phyloP scores from a whole-genome alignment of 306 rosid species.

The Boehmeria nivea region DNA sequence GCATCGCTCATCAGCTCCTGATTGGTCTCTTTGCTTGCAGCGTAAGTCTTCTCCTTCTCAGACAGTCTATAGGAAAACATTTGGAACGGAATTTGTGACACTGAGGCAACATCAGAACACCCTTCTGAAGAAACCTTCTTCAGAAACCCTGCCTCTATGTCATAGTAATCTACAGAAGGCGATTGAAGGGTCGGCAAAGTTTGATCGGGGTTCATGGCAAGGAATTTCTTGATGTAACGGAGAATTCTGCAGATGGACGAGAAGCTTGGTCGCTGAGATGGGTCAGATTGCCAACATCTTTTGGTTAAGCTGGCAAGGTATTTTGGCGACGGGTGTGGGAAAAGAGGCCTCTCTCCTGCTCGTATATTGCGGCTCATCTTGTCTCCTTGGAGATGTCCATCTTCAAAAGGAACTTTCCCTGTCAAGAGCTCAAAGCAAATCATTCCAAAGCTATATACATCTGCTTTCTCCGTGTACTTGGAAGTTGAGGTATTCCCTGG shows the following conservation, averaged over 20 bases:
- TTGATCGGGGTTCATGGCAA: conserved; percentile 51
- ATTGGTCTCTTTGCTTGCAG: conserved; percentile 21
- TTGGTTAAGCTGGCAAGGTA: conserved; percentile 70
- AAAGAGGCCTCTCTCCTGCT: conserved; percentile 91
- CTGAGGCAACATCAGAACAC: conserved; percentile 17
- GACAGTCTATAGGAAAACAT: conserved; percentile 67
- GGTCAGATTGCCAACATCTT: conserved; percentile 85
- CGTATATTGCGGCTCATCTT: conserved; percentile 52
- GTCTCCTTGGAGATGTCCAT: conserved; percentile 68
- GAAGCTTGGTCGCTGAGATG: conserved; percentile 65
- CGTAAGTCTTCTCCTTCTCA: conserved; percentile 55
- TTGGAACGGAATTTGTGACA: conserved; percentile 69
- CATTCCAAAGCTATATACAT: conserved; percentile 88
- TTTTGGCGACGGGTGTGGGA: conserved; percentile 74
- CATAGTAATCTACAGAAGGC: conserved; percentile 63
- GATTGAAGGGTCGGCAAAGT: conserved; percentile 34
- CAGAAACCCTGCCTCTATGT: conserved; percentile 54
- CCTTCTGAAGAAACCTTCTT: conserved; percentile 34
- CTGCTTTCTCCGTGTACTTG: conserved; percentile 74
- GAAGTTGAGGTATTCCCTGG: conserved; percentile 11
- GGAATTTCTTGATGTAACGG: conserved; percentile 70
- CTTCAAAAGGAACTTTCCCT: conserved; percentile 86
- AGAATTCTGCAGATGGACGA: conserved; percentile 81
- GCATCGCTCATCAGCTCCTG: conserved; percentile 30
- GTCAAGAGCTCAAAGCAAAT: conserved; percentile 79